phyloP scores from a whole-genome alignment of 768 basidiomycete genomes.

The Leccinum longicurvipes region DNA sequence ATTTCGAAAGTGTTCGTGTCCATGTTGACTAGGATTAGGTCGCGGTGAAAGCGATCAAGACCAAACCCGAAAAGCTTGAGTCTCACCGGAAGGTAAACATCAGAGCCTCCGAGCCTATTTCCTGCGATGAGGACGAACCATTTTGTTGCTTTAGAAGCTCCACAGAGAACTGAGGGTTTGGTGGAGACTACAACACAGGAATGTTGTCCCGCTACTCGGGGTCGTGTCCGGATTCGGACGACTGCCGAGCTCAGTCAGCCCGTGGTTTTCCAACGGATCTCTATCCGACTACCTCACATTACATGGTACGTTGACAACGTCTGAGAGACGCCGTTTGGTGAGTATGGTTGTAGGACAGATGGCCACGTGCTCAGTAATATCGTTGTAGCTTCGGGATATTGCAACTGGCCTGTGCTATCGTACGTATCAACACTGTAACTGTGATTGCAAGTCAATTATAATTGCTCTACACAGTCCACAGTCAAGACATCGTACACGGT shows the following conservation, averaged over 20 bases:
- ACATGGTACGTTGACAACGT: not conserved
- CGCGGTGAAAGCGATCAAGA: constrained; percentile 21
- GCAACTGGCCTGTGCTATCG: constrained; percentile 23
- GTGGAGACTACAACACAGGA: constrained; percentile 15
- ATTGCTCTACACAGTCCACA: constrained; percentile 18
- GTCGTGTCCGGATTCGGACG: constrained; percentile 29
- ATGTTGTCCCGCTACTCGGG: constrained; percentile 32
- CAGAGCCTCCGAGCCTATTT: not conserved
- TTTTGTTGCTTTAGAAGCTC: constrained; percentile 14
- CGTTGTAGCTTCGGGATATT: constrained; percentile 20
- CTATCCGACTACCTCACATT: constrained; percentile 20
- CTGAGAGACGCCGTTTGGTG: constrained; percentile 11
- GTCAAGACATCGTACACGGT: constrained; percentile 29
- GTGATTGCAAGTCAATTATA: not conserved
- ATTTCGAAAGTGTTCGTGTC: not conserved
- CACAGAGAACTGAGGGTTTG: constrained; percentile 29
- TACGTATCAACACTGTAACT: constrained; percentile 6
- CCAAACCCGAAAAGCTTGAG: not conserved
- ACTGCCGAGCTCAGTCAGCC: constrained; percentile 29
- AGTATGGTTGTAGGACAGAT: not conserved
- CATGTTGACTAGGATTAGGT: constrained; percentile 8
- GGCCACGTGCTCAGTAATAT: not conserved
- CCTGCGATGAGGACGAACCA: not conserved
- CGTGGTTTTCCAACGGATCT: constrained; percentile 31
- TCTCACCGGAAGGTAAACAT: constrained; percentile 13